phyloP scores from a whole-genome alignment of 805 yeast genomes.

The Kodamaea neixiangensis region DNA sequence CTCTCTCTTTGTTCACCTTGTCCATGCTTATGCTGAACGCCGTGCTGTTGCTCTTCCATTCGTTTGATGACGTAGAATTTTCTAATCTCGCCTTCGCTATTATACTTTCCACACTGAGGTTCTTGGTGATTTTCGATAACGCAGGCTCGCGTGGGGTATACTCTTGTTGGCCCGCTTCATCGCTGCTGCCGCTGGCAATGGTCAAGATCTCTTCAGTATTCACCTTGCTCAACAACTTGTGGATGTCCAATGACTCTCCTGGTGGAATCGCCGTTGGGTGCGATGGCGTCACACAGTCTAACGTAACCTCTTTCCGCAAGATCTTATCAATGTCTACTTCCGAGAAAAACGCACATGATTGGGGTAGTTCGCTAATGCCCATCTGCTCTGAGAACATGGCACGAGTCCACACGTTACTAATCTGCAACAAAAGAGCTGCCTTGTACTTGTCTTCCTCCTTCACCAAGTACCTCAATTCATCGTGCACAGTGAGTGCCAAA shows the following conservation, averaged over 20 bases:
- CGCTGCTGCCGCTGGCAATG: neutral
- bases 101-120: constrained; percentile 17
- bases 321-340: constrained; percentile 90
- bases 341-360: constrained; percentile 92
- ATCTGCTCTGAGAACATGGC: constrained; percentile 92
- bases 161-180: constrained; percentile 9
- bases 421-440: constrained; percentile 81
- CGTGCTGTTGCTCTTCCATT: constrained; percentile 6
- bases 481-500: constrained; percentile 87
- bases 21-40: neutral
- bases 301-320: constrained; percentile 87
- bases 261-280: constrained; percentile 63
- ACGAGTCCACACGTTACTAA: constrained; percentile 93
- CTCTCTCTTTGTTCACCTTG: neutral
- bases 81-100: constrained; percentile 30
- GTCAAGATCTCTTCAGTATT: constrained; percentile 15
- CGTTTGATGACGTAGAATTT: constrained; percentile 23
- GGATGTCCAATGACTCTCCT: constrained; percentile 77
- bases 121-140: constrained; percentile 17
- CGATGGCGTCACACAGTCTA: constrained; percentile 91
- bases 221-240: constrained; percentile 46
- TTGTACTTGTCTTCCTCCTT: constrained; percentile 71
- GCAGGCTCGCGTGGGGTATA: constrained; percentile 17
- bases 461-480: constrained; percentile 83
- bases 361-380: constrained; percentile 88